A percentile compares a stretch with the other conserved stretches of the same genome.
Conservation (phyloP, 148 eudicot genomes). For the Salicornia ramosissima region DNA sequence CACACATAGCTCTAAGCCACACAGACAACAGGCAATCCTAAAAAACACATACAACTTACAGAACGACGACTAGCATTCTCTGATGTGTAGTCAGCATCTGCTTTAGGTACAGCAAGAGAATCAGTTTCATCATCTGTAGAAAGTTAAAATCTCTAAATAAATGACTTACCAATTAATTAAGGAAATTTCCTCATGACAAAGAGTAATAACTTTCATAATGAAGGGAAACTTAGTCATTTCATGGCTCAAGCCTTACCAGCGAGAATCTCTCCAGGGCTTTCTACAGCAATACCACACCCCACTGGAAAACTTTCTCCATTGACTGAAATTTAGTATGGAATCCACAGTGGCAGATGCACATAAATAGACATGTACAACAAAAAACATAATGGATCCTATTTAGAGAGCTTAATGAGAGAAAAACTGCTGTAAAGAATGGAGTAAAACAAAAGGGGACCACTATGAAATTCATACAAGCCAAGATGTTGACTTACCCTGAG, state of each 20-base stretch:
- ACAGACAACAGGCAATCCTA: constrained; percentile 13
- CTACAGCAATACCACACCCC: constrained; percentile 25
- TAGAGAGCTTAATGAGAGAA: neutral
- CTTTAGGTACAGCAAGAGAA: constrained; percentile 25
- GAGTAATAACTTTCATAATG: neutral
- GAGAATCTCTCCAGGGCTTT: constrained; percentile 28
- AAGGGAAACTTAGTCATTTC: neutral
- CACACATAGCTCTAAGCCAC: constrained; percentile 30
- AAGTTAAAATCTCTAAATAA: constrained; percentile 11
- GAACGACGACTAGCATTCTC: constrained; percentile 42
- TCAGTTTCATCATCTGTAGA: constrained; percentile 44
- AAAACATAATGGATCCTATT: neutral
- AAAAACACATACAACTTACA: constrained; percentile 86
- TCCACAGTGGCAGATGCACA: neutral
- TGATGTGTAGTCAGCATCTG: constrained; percentile 26
- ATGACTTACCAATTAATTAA: neutral
- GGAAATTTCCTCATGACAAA: neutral
- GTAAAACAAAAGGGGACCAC: neutral
- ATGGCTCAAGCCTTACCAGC: constrained; percentile 29
- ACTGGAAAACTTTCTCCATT: constrained; percentile 47
- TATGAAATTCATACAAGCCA: neutral
- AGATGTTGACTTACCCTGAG: constrained; percentile 26
- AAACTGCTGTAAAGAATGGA: neutral
- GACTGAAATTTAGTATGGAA: constrained; percentile 37
- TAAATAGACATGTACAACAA: neutral